These are phyloP conservation scores for Phyllosticta citrichinensis DNA, from an alignment of 2,329 filamentous ascomycete genomes.

Conservation along the genomic window DNA sequence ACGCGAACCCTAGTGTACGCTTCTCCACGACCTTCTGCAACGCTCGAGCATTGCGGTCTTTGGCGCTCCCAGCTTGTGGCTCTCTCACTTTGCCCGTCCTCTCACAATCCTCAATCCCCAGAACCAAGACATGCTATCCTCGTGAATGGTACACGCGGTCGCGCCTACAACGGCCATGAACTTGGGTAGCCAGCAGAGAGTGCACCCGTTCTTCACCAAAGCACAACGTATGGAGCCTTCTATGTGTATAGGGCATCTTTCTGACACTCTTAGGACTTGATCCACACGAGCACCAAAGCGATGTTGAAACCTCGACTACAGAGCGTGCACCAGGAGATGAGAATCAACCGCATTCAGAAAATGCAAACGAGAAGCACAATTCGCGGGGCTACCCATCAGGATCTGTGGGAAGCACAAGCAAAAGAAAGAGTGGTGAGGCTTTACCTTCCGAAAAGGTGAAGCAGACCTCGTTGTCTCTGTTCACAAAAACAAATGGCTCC, in stretches of 20 bases:
- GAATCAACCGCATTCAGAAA: not conserved
- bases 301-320: slow-evolving; percentile 15
- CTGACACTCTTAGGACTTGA: not conserved
- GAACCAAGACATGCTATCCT: slow-evolving; percentile 1
- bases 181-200: slow-evolving; percentile 23
- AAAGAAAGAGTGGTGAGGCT: not conserved
- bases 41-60: not conserved
- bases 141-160: slow-evolving; percentile 27
- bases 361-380: not conserved
- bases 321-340: slow-evolving; percentile 10
- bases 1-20: not conserved
- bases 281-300: slow-evolving; percentile 16
- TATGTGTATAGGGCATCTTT: not conserved
- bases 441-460: not conserved
- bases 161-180: slow-evolving; percentile 27
- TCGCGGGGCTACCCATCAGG: not conserved
- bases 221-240: slow-evolving; percentile 6
- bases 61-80: not conserved
- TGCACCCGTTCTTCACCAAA: slow-evolving; percentile 32
- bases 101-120: not conserved
- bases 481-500: slow-evolving; percentile 15
- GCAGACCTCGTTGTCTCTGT: slow-evolving; percentile 2
- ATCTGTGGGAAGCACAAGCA: not conserved
- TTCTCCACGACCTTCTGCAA: not conserved
- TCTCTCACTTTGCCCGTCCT: not conserved